phyloP scores from a whole-genome alignment of 148 eudicot genomes.

The Amaranthus palmeri region DNA sequence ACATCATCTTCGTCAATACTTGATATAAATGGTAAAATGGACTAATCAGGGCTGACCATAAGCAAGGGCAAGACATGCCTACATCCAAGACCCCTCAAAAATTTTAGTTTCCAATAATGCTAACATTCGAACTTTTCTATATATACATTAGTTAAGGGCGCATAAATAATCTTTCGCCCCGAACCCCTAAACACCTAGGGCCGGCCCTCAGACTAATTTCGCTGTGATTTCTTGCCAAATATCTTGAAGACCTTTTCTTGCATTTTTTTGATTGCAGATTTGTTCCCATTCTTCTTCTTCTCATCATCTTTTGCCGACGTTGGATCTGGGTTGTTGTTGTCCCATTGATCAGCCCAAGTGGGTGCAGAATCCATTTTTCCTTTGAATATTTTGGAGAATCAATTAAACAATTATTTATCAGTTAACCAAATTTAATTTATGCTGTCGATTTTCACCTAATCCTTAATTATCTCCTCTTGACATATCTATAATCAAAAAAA shows the following conservation, averaged over 20 bases:
- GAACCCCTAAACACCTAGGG: too few relatives aligned
- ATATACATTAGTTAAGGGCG: too few relatives aligned
- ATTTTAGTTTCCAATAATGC: too few relatives aligned
- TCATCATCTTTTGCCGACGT: constrained; percentile 28
- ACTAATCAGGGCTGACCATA: background rate
- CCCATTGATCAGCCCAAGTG: constrained; percentile 97
- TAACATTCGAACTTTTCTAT: too few relatives aligned
- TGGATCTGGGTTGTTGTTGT: constrained; percentile 40
- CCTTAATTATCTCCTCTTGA: too few relatives aligned
- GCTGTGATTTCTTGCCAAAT: constrained; percentile 51
- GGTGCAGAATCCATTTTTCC: constrained; percentile 57
- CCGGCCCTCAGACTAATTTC: too few relatives aligned
- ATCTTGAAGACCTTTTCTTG: constrained; percentile 45
- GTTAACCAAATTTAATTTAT: constrained; percentile 10
- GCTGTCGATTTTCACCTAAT: background rate
- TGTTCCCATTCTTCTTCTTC: constrained; percentile 32
- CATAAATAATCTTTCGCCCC: too few relatives aligned
- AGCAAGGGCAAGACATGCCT: too few relatives aligned
- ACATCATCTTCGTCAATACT: background rate
- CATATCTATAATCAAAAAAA: too few relatives aligned
- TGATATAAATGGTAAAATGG: background rate
- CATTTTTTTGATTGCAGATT: constrained; percentile 39
- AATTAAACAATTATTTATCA: background rate
- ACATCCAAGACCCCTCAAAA: too few relatives aligned
- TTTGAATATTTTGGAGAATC: background rate